Conservation (phyloP, 202 grass and related monocot genomes). For the Hordeum pubiflorum region DNA sequence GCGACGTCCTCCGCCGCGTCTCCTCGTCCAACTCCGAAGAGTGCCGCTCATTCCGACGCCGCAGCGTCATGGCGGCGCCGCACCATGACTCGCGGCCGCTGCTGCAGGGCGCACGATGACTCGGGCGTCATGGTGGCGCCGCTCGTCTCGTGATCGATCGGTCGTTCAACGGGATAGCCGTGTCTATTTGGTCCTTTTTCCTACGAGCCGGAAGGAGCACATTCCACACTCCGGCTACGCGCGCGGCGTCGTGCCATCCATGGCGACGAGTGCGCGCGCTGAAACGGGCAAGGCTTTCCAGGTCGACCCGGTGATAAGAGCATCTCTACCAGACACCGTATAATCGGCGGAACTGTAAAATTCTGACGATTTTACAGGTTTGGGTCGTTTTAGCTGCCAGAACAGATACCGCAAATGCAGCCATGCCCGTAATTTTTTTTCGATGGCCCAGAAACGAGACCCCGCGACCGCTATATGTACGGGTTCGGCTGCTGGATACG, state of each 20-base stretch:
- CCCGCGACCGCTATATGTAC: too few relatives aligned
- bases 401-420: too few relatives aligned
- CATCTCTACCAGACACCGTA: too few relatives aligned
- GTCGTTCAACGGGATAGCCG: neutral
- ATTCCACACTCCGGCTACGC: too few relatives aligned
- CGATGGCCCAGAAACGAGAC: too few relatives aligned
- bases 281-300: neutral
- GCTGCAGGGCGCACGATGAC: neutral
- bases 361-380: too few relatives aligned
- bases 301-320: too few relatives aligned
- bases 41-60: neutral
- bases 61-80: neutral
- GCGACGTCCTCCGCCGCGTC: slow-evolving; percentile 49
- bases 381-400: too few relatives aligned
- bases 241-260: neutral
- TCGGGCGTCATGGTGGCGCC: neutral
- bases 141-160: neutral
- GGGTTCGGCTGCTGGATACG: too few relatives aligned
- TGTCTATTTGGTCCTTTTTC: neutral
- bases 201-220: too few relatives aligned
- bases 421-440: too few relatives aligned
- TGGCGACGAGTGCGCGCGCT: neutral
- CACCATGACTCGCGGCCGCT: slow-evolving; percentile 1
- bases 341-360: too few relatives aligned
- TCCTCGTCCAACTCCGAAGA: slow-evolving; percentile 1